A percentile compares a stretch with the other conserved stretches of the same genome.
Conservation (phyloP, 2,329 filamentous ascomycete genomes). For the Colletotrichum sansevieriae region DNA sequence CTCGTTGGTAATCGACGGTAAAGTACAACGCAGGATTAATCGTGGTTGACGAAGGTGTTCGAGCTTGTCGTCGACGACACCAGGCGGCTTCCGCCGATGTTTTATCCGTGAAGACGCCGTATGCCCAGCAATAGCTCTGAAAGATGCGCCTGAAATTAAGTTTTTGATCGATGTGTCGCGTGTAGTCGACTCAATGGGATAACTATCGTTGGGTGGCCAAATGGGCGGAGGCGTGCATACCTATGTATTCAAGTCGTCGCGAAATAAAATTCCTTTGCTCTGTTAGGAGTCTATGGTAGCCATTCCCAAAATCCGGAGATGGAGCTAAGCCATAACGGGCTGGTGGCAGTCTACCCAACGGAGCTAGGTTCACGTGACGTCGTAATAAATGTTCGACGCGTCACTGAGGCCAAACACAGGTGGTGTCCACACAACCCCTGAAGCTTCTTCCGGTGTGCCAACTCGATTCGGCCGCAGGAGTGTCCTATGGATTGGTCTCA, state of each 20-base stretch:
- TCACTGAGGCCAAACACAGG: neutral
- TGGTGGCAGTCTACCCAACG: slow-evolving; percentile 6
- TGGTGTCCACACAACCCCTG: slow-evolving; percentile 36
- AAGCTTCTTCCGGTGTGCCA: neutral
- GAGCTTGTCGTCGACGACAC: slow-evolving; percentile 33
- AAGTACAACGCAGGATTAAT: slow-evolving; percentile 1
- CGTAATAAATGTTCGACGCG: neutral
- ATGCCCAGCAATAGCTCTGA: slow-evolving; percentile 6
- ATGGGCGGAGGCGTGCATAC: slow-evolving; percentile 30
- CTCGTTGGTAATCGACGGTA: slow-evolving; percentile 15
- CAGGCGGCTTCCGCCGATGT: slow-evolving; percentile 37
- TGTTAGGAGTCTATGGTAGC: neutral
- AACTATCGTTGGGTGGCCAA: slow-evolving; percentile 1
- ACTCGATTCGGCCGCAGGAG: neutral
- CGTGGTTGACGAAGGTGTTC: slow-evolving; percentile 25
- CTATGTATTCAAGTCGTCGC: slow-evolving; percentile 25
- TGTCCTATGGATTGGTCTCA: neutral
- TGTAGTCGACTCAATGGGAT: slow-evolving; percentile 24
- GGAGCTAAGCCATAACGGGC: slow-evolving; percentile 29
- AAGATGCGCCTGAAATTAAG: slow-evolving; percentile 19
- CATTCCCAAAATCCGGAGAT: slow-evolving; percentile 24
- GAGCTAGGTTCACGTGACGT: slow-evolving; percentile 17
- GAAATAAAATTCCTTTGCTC: slow-evolving; percentile 40
- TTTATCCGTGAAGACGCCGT: slow-evolving; percentile 34
- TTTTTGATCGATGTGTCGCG: neutral